A percentile compares a stretch with the other conserved stretches of the same genome.
These are phyloP conservation scores for Geosmithia putterillii DNA, from an alignment of 2,329 filamentous ascomycete species.

Conservation along the genomic window DNA sequence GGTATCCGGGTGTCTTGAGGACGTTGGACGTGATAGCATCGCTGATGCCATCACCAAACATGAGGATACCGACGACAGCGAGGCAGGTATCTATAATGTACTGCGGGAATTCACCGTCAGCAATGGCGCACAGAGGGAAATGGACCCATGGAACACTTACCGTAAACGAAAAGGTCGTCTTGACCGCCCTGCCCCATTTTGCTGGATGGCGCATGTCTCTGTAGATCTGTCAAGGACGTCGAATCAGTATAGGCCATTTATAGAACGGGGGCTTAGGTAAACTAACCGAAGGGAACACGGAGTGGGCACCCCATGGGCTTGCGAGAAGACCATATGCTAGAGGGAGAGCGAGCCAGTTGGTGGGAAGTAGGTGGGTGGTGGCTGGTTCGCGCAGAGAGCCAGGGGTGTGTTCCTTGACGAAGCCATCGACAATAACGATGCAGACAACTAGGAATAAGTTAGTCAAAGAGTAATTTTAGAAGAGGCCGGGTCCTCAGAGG, in stretches of 20 bases:
- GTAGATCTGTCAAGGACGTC: constrained; percentile 28
- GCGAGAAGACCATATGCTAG: constrained; percentile 85
- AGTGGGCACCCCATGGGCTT: constrained; percentile 55
- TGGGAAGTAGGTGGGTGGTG: constrained; percentile 67
- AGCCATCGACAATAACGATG: constrained; percentile 74
- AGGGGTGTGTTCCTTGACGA: constrained; percentile 65
- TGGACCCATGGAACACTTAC: constrained; percentile 28
- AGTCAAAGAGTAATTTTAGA: background rate
- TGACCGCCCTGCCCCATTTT: constrained; percentile 65
- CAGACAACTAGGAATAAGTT: constrained; percentile 50
- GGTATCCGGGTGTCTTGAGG: constrained; percentile 62
- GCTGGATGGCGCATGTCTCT: constrained; percentile 61
- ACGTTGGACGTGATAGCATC: constrained; percentile 91
- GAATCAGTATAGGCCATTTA: background rate
- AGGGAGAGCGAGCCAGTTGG: constrained; percentile 77
- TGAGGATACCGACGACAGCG: constrained; percentile 73
- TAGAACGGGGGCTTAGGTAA: background rate
- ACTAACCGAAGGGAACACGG: constrained; percentile 65
- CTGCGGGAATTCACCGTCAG: constrained; percentile 20
- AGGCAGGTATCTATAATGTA: constrained; percentile 72
- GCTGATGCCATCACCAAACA: constrained; percentile 84
- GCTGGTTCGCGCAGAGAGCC: constrained; percentile 78
- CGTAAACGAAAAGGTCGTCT: constrained; percentile 75
- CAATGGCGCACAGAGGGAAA: background rate
- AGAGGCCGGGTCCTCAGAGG: background rate